phyloP scores from a whole-genome alignment of 2,329 filamentous ascomycete genomes.

The Plenodomus tracheiphilus region DNA sequence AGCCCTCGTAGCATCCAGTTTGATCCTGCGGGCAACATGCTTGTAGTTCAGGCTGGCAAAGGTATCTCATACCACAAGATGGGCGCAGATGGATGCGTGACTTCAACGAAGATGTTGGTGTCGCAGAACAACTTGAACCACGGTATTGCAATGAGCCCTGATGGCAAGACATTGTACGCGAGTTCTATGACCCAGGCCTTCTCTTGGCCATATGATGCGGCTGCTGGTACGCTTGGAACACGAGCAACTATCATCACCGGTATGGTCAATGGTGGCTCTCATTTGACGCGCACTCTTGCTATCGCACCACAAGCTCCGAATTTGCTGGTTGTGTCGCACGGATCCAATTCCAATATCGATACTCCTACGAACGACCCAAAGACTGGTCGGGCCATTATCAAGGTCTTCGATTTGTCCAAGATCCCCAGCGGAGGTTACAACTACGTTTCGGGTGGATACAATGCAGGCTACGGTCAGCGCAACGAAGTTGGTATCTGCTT shows the following conservation, averaged over 20 bases:
- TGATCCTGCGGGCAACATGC: conserved; percentile 38
- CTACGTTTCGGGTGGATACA: conserved; percentile 55
- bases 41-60: conserved; percentile 39
- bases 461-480: conserved; percentile 67
- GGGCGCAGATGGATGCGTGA: conserved; percentile 32
- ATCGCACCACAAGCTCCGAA: conserved; percentile 59
- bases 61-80: conserved; percentile 38
- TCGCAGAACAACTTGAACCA: conserved; percentile 51
- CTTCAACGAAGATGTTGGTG: conserved; percentile 36
- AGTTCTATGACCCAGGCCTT: conserved; percentile 63
- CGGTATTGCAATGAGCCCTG: conserved; percentile 51
- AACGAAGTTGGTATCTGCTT: conserved; percentile 68
- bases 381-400: conserved; percentile 66
- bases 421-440: conserved; percentile 46
- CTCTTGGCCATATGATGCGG: conserved; percentile 66
- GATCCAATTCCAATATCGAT: conserved; percentile 67
- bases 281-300: conserved; percentile 68
- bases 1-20: conserved; percentile 39
- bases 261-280: conserved; percentile 56
- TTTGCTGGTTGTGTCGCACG: conserved; percentile 66
- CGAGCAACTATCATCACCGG: conserved; percentile 64
- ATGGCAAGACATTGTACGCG: conserved; percentile 55
- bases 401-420: conserved; percentile 58
- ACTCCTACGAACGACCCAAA: conserved; percentile 50
- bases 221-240: conserved; percentile 50